Conservation (phyloP, 192 early-diverging fungal genomes). For the Coemansia sp. region DNA sequence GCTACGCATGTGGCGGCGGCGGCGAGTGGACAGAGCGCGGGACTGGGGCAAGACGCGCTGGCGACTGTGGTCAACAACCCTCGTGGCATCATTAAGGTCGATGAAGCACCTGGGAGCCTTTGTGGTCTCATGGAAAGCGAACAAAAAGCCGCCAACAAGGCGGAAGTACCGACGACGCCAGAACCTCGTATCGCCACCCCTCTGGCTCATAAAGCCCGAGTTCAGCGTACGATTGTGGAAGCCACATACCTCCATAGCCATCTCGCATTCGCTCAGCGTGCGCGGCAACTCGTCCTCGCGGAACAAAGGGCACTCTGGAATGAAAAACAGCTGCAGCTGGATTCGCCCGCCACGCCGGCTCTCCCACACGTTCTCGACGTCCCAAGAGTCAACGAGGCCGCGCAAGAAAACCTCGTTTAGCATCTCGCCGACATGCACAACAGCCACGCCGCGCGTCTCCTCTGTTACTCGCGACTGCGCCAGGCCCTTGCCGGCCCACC, state of each 20-base stretch:
- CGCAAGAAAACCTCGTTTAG: slow-evolving; percentile 56
- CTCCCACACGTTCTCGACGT: slow-evolving; percentile 59
- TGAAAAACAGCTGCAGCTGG: slow-evolving; percentile 59
- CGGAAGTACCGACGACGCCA: slow-evolving; percentile 61
- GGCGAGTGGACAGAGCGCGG: background rate
- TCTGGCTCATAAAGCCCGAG: slow-evolving; percentile 60
- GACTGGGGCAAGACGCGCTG: background rate
- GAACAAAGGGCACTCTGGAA: slow-evolving; percentile 57
- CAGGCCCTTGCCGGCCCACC: slow-evolving; percentile 39
- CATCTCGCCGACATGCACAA: slow-evolving; percentile 56
- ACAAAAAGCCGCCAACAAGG: slow-evolving; percentile 56
- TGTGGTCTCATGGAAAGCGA: slow-evolving; percentile 61
- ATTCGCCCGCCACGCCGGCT: slow-evolving; percentile 52
- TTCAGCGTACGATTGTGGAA: slow-evolving; percentile 60
- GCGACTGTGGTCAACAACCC: slow-evolving; percentile 45
- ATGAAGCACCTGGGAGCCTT: slow-evolving; percentile 55
- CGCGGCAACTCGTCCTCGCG: slow-evolving; percentile 56
- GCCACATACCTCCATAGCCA: slow-evolving; percentile 57
- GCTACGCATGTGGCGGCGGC: slow-evolving; percentile 53
- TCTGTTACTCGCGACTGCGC: slow-evolving; percentile 51
- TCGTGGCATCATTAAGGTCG: slow-evolving; percentile 55
- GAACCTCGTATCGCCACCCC: slow-evolving; percentile 60
- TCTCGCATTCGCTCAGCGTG: slow-evolving; percentile 57
- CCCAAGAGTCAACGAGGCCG: slow-evolving; percentile 57
- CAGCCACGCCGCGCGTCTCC: slow-evolving; percentile 59